These are phyloP conservation scores for Bondarzewia mesenterica DNA, from an alignment of 1,284 basidiomycete species.

Conservation along the genomic window DNA sequence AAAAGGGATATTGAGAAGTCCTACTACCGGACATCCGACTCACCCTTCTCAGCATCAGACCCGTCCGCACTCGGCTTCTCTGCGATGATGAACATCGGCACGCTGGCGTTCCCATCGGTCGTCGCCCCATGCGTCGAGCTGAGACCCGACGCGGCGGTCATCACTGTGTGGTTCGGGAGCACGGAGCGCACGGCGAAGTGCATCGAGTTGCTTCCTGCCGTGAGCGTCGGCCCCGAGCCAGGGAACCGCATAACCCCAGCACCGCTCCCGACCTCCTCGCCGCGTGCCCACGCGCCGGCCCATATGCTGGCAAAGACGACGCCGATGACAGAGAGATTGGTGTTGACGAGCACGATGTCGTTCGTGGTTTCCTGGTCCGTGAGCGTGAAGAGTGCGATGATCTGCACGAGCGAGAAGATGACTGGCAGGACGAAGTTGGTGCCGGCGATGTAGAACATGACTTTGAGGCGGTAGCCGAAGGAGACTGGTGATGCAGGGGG, in stretches of 20 bases:
- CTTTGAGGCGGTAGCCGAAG: neutral
- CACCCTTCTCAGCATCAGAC: neutral
- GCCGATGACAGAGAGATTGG: conserved; percentile 17
- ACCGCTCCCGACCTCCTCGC: neutral
- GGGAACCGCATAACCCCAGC: neutral
- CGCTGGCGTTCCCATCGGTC: neutral
- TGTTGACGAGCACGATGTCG: conserved; percentile 18
- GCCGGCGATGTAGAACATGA: conserved; percentile 20
- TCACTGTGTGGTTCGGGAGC: neutral
- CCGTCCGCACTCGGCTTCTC: neutral
- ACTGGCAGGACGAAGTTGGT: conserved; percentile 18
- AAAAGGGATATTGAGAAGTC: neutral
- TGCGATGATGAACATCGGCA: neutral
- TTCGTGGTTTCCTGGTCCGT: conserved; percentile 17
- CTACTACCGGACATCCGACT: neutral
- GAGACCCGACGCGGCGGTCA: neutral
- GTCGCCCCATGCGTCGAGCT: neutral
- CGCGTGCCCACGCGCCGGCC: conserved; percentile 12
- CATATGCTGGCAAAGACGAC: conserved; percentile 21
- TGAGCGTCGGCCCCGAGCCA: neutral
- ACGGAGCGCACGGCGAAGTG: neutral
- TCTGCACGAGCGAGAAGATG: conserved; percentile 23
- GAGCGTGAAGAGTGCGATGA: conserved; percentile 21
- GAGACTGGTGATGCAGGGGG: neutral
- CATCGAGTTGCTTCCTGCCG: neutral